These are phyloP conservation scores for Parascedosporium putredinis DNA, from an alignment of 2,329 filamentous ascomycete genomes.

Conservation along the genomic window DNA sequence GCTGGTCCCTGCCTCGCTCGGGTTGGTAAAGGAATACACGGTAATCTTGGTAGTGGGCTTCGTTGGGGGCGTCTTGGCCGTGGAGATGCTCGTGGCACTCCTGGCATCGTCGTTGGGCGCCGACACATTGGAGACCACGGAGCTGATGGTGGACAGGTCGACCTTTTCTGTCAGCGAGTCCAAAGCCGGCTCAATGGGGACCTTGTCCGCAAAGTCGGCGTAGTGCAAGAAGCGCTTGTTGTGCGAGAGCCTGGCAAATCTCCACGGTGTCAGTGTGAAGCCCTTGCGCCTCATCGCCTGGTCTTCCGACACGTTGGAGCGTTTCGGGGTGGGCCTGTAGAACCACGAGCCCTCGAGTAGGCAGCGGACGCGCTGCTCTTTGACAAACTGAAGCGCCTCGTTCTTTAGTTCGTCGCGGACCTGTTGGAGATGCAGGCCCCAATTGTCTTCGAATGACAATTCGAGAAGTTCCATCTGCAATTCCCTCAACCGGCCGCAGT, in stretches of 20 bases:
- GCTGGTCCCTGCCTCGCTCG: conserved; percentile 25
- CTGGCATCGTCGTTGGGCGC: conserved; percentile 44
- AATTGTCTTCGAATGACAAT: conserved; percentile 84
- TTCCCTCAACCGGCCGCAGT: conserved; percentile 66
- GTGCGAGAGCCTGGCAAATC: conserved; percentile 80
- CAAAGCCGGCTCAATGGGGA: conserved; percentile 55
- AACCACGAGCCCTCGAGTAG: conserved; percentile 89
- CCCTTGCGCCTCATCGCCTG: conserved; percentile 23
- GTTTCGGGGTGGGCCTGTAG: conserved; percentile 33
- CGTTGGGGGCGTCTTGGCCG: conserved; percentile 21
- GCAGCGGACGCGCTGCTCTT: conserved; percentile 89
- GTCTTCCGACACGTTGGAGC: conserved; percentile 20
- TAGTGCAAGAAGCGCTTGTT: conserved; percentile 88
- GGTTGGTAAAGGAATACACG: conserved; percentile 61
- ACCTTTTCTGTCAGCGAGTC: conserved; percentile 71
- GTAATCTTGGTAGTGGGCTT: conserved; percentile 75
- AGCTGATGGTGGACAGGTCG: conserved; percentile 78
- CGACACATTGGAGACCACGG: conserved; percentile 87
- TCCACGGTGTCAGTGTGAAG: conserved; percentile 52
- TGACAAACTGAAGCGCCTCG: conserved; percentile 91
- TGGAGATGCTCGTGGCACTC: conserved; percentile 32
- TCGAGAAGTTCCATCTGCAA: conserved; percentile 91
- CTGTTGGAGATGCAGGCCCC: conserved; percentile 81
- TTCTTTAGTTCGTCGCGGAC: conserved; percentile 86
- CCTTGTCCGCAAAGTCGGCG: conserved; percentile 64